These are phyloP conservation scores for Globisporangium paroecandrum DNA, from an alignment of 352 stramenopile species.

Conservation along the genomic window DNA sequence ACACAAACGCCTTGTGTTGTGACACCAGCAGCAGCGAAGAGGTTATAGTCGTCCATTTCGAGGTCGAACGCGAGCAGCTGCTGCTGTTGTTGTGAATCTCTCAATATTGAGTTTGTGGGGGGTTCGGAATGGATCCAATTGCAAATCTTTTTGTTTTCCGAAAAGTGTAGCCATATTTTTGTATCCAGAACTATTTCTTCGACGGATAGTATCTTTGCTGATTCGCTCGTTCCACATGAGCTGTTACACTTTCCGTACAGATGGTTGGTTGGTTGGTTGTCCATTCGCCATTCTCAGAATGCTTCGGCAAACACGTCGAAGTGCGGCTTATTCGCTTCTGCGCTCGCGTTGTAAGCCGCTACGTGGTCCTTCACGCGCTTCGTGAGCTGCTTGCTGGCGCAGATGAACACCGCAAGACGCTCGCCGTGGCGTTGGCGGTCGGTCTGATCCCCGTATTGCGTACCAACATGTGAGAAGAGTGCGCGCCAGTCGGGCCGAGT, in stretches of 20 bases:
- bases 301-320: conserved; percentile 31
- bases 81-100: not conserved
- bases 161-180: conserved; percentile 5
- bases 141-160: not conserved
- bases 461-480: conserved; percentile 7
- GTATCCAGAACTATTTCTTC: not conserved
- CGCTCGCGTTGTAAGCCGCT: conserved; percentile 2
- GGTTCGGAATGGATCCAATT: not conserved
- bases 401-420: conserved; percentile 23
- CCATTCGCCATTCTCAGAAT: conserved; percentile 18
- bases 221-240: not conserved
- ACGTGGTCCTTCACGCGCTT: conserved; percentile 25
- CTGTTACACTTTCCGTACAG: not conserved
- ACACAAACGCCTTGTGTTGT: not conserved
- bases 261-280: not conserved
- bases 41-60: not conserved
- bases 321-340: not conserved
- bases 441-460: not conserved
- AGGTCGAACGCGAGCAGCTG: not conserved
- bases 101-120: no score
- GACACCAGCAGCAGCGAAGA: not conserved
- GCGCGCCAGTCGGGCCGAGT: conserved; percentile 15
- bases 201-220: no score
- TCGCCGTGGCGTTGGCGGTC: not conserved
- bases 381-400: conserved; percentile 20